Evolutionary conservation across 768 basidiomycete species (phyloP), one percentile per base, ranked within the genome.

Genomic region (Serendipita sp.): DNA sequence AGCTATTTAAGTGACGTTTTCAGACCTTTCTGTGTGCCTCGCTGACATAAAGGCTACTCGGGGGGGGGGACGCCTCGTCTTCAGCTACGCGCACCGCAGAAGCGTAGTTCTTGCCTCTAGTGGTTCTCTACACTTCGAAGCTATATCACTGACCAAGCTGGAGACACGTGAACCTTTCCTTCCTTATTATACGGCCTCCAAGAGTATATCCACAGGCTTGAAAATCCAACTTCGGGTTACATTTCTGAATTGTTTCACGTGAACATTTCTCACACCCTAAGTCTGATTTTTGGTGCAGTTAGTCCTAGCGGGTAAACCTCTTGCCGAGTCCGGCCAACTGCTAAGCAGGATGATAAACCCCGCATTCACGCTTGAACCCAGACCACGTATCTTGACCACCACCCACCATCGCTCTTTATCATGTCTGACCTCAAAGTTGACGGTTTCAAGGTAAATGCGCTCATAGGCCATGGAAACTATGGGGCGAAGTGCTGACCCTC

Each of bases 401-500:
- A 65, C 18, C 63, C n/a, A 23, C 23, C 30, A n/a, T 65, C 56
- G 16, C 44, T 32, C 28, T 11, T 41, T 30, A 65, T 70, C 73
- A 88, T 88, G 86, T 84, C 85, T 70, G 80, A 85, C 73, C 76
- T 89, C 76, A 86, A 85, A 76, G 81, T 79, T 28, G 76, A 79
- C 51, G 87, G 86, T n/a, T 89, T 88, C 81, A 81, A 87, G 79
- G 88, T 82, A 64, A 44, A 70, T 67, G 32, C 15, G 46, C 62
- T 44, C 10, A 34, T 38, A n/a, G 38, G 34, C 32, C 28, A 30
- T 32, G 34, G 32, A 35, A 51, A 64, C 13, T 38, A 32, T 23
- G 48, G 2, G 52, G 45, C n/a, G 3, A 38, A 15, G 36, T 35
- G 36, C 8, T 23, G 54, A 46, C 44, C n/a, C 46, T 58, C 30